Evolutionary conservation across 2,329 filamentous ascomycete species (phyloP).

Genomic region (Coleophoma crateriformis): DNA sequence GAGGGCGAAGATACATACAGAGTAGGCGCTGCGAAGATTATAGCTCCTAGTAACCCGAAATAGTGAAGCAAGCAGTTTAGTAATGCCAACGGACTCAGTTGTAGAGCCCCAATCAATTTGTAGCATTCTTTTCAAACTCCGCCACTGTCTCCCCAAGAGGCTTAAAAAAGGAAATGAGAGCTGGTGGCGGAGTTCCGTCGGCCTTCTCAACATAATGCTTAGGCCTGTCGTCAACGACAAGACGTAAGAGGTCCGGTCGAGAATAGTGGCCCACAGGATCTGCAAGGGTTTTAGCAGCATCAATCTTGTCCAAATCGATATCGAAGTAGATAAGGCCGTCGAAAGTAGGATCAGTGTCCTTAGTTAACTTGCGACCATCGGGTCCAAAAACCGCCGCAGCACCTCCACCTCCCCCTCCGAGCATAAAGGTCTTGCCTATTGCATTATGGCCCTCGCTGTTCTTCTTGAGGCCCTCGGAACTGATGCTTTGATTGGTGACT

Average conservation of each 20-base stretch:
- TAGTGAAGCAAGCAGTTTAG: no score
- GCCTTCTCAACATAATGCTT: background rate
- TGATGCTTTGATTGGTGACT: slow-evolving; percentile 47
- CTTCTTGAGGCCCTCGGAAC: slow-evolving; percentile 41
- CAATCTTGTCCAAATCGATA: slow-evolving; percentile 8
- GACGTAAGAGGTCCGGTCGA: slow-evolving; percentile 8
- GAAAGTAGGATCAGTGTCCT: slow-evolving; percentile 40
- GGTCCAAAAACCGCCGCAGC: slow-evolving; percentile 48
- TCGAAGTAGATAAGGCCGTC: slow-evolving; percentile 44
- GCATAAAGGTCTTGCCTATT: slow-evolving; percentile 37
- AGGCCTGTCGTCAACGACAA: slow-evolving; percentile 1
- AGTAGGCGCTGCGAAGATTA: no score
- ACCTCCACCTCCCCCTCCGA: slow-evolving; percentile 33
- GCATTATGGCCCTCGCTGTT: slow-evolving; percentile 2
- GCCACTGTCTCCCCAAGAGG: no score
- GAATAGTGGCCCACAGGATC: slow-evolving; percentile 11
- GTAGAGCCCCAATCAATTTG: no score
- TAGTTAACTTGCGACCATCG: slow-evolving; percentile 38
- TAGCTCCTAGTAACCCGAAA: no score
- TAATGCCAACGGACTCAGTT: no score
- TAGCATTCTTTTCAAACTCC: no score
- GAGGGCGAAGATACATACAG: no score
- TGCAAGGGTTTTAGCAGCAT: slow-evolving; percentile 4
- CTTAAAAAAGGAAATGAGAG: no score
- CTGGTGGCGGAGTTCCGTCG: background rate